Conservation (phyloP, 345 rosid species). For the Camelina laxa region DNA sequence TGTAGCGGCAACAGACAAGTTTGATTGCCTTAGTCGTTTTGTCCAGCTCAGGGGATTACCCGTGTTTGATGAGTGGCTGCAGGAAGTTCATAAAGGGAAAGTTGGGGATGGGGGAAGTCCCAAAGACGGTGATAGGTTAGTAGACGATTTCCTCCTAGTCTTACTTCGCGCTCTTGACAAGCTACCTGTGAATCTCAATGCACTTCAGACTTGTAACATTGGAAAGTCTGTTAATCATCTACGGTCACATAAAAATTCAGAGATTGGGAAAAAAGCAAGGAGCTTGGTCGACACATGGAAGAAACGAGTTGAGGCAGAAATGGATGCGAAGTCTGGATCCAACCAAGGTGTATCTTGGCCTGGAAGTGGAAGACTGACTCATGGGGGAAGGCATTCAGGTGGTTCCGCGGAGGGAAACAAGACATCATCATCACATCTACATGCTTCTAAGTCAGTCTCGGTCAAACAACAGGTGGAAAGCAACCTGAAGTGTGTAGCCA, state of each 20-base stretch:
- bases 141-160: constrained; percentile 75
- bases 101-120: constrained; percentile 66
- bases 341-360: constrained; percentile 70
- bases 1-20: constrained; percentile 77
- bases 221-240: constrained; percentile 93
- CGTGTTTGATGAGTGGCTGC: constrained; percentile 95
- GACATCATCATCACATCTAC: constrained; percentile 59
- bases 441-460: constrained; percentile 64
- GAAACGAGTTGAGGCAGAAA: constrained; percentile 93
- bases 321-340: constrained; percentile 79
- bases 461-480: constrained; percentile 65
- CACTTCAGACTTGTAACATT: constrained; percentile 84
- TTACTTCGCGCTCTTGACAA: constrained; percentile 90
- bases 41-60: constrained; percentile 86
- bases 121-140: constrained; percentile 66
- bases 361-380: constrained; percentile 72
- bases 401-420: constrained; percentile 64
- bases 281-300: constrained; percentile 96
- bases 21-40: constrained; percentile 76
- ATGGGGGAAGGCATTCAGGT: constrained; percentile 60
- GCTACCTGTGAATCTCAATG: constrained; percentile 88
- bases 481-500: constrained; percentile 52
- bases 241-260: constrained; percentile 75
- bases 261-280: constrained; percentile 90
- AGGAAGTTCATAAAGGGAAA: constrained; percentile 91